Conservation (phyloP, 345 rosid genomes). For the Populus deltoides region DNA sequence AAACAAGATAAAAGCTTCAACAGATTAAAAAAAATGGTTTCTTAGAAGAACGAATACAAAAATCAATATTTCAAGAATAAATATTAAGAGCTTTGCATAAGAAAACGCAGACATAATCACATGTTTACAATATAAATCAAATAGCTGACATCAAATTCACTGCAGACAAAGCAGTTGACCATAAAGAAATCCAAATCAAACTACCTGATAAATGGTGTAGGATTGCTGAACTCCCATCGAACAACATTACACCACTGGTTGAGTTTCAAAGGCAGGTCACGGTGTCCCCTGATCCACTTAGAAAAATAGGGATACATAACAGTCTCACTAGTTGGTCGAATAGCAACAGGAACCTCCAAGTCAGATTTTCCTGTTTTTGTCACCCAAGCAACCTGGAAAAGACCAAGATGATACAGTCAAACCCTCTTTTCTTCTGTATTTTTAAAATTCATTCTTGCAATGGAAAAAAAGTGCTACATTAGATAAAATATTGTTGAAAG, state of each 20-base stretch:
- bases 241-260: constrained; percentile 99
- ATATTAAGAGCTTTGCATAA: neutral
- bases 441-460: neutral
- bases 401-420: neutral
- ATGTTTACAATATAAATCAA: neutral
- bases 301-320: constrained; percentile 97
- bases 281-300: constrained; percentile 98
- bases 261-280: constrained; percentile 90
- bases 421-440: neutral
- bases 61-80: neutral
- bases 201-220: constrained; percentile 99
- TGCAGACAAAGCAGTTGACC: neutral
- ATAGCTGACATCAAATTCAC: neutral
- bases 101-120: neutral
- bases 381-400: constrained; percentile 92
- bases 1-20: neutral
- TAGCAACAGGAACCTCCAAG: constrained; percentile 87
- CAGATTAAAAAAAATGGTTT: neutral
- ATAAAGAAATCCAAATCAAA: neutral
- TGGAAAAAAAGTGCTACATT: neutral
- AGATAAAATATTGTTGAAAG: neutral
- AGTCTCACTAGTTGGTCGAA: constrained; percentile 98
- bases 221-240: constrained; percentile 98
- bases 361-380: constrained; percentile 88
- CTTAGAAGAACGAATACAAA: neutral